Evolutionary conservation across 495 filamentous ascomycete species (phyloP).

Genomic region (Neurospora tetraspora): DNA sequence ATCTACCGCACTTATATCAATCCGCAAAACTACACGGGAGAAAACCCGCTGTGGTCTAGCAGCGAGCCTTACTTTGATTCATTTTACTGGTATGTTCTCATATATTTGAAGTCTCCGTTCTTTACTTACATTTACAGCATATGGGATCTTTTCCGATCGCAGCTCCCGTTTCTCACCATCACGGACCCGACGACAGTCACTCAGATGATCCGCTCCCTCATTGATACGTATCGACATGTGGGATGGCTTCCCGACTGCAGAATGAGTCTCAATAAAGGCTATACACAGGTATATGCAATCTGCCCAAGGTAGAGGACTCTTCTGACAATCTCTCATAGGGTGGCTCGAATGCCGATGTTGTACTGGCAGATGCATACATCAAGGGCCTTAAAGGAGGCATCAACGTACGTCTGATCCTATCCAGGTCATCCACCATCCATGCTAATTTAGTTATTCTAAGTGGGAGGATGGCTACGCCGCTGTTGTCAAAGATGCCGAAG

Average conservation of each 20-base stretch:
- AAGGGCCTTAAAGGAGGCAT: constrained; percentile 54
- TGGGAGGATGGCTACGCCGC: constrained; percentile 66
- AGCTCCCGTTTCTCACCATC: constrained; percentile 61
- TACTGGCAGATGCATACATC: constrained; percentile 59
- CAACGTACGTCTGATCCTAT: constrained; percentile 34
- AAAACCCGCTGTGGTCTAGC: constrained; percentile 65
- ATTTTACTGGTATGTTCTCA: constrained; percentile 54
- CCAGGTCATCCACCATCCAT: not conserved
- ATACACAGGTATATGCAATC: constrained; percentile 41
- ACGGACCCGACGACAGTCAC: constrained; percentile 55
- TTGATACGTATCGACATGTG: constrained; percentile 62
- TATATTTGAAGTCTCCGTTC: too few relatives aligned
- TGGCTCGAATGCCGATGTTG: constrained; percentile 70
- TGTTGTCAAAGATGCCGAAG: constrained; percentile 65
- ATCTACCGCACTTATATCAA: constrained; percentile 63
- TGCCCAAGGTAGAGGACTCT: not conserved
- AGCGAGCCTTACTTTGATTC: constrained; percentile 71
- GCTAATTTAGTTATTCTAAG: constrained; percentile 13
- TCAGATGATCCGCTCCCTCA: constrained; percentile 56
- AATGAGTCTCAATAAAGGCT: constrained; percentile 56
- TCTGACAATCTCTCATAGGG: constrained; percentile 28
- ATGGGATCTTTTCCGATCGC: constrained; percentile 67
- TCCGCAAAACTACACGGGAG: constrained; percentile 70
- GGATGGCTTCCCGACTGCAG: constrained; percentile 62
- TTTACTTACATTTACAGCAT: constrained; percentile 17